Evolutionary conservation across 805 yeast species (phyloP), one percentile per base, ranked within the genome.

Genomic region (Candida namnaoensis): DNA sequence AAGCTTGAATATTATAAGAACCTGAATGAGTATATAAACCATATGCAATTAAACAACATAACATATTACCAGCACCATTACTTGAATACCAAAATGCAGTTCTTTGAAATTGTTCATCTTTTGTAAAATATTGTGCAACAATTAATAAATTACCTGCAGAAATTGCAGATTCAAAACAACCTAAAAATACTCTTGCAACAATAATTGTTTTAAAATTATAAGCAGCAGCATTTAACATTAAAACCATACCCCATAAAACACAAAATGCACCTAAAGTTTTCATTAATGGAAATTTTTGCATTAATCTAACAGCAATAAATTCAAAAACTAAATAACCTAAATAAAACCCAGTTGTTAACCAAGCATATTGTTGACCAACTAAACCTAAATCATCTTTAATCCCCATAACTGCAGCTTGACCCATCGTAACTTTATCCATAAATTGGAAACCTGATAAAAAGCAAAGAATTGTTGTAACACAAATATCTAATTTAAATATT

Each of bases 31-130:
- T 40, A 44, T 62, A 54, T 38, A 69, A 49, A 3, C 74, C 77
- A 48, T 72, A 74, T 1, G 78, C 74, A 40, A 74, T 71, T 10
- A 64, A 63, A n/a, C 67, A 66, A 13, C 78, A 78, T 6, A 71
- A 30, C 3, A 72, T 53, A 5, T 66, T 52, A 11, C 77, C 78
- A 23, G 66, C 47, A 9, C 76, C 76, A 24, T 68, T 57, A 37
- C 49, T 49, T 4, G 65, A 64, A 43, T 68, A 63, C 71, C 76
- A 73, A 24, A 65, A 46, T 23, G 68, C 58, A 1, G 65, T 54
- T 38, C 76, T 54, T 39, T 48, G 46, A 35, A 60, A 57, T 38
- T 62, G 67, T 39, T 63, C 64, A 7, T 60, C 51, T 12, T 62
- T 58, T 40, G 54, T 62, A 58, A 69, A 75, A 71, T 72, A 75